These are phyloP conservation scores for Lachnellula cervina DNA, from an alignment of 2,329 filamentous ascomycete genomes.

Conservation along the genomic window DNA sequence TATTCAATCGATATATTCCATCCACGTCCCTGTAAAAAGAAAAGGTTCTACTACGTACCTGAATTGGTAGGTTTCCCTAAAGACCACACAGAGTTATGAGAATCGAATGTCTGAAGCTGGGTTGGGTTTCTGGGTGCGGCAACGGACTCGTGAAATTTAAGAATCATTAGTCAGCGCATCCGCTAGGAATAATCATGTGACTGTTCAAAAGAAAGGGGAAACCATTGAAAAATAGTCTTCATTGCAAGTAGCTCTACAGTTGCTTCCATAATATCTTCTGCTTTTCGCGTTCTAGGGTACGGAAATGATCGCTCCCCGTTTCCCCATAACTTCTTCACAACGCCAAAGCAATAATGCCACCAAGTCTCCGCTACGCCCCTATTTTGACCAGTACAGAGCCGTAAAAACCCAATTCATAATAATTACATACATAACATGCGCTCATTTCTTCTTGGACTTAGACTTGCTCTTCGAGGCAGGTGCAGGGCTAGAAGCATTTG, in stretches of 20 bases:
- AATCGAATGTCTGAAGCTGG: no score
- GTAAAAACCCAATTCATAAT: constrained; percentile 15
- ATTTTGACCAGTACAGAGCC: constrained; percentile 16
- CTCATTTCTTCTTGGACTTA: constrained; percentile 50
- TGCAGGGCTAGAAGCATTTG: constrained; percentile 56
- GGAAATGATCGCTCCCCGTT: neutral
- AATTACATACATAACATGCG: constrained; percentile 9
- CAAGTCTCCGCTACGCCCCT: constrained; percentile 15
- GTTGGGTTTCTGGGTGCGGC: no score
- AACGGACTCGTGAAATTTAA: no score
- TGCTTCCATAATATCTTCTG: neutral
- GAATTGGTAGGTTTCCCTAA: no score
- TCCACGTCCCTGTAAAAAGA: no score
- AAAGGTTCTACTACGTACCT: no score
- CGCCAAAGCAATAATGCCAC: constrained; percentile 20
- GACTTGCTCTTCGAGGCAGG: constrained; percentile 37
- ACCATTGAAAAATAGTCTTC: neutral
- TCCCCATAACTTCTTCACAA: neutral
- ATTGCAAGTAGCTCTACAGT: neutral
- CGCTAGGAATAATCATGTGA: neutral
- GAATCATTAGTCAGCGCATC: neutral
- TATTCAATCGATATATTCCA: no score
- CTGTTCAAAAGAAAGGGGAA: no score
- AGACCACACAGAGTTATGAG: no score
- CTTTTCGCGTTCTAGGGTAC: neutral